Evolutionary conservation across 192 early-diverging fungal genomes (phyloP).

Genomic region (Lobosporangium transversale): DNA sequence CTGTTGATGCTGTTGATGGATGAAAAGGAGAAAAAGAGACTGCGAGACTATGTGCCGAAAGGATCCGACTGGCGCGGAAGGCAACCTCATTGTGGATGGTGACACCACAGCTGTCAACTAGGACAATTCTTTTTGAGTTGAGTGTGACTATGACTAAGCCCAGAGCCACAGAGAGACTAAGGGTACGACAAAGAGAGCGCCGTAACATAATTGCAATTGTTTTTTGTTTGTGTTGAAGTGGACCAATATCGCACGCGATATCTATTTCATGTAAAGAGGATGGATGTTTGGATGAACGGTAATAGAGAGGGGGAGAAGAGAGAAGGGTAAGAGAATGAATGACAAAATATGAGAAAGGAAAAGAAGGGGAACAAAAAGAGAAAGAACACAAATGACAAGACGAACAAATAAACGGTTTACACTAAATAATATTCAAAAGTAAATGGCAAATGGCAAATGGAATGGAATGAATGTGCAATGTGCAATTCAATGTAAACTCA

Average conservation of each 20-base stretch:
- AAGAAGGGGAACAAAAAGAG: not conserved
- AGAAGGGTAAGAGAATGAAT: not conserved
- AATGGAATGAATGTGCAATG: too few species aligned
- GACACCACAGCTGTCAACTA: conserved; percentile 41
- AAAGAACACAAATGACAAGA: too few species aligned
- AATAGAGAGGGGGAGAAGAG: not conserved
- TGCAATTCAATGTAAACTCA: too few species aligned
- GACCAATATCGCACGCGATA: not conserved
- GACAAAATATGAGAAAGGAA: not conserved
- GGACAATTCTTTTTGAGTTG: not conserved
- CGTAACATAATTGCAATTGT: not conserved
- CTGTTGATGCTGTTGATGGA: too few species aligned
- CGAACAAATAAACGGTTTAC: too few species aligned
- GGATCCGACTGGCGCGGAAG: conserved; percentile 36
- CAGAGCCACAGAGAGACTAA: not conserved
- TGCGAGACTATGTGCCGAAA: not conserved
- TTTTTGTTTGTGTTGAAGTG: too few species aligned
- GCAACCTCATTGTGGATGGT: conserved; percentile 56
- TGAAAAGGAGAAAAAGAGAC: not conserved
- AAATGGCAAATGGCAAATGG: too few species aligned
- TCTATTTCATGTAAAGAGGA: not conserved
- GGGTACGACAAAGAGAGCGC: not conserved
- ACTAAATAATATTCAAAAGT: too few species aligned
- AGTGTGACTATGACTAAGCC: not conserved
- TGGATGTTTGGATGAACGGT: not conserved